Percentiles rank a stretch among this genome's conserved stretches.
Evolutionary conservation across 805 yeast genomes (phyloP).

Genomic region (Ogataea haglerorum): DNA sequence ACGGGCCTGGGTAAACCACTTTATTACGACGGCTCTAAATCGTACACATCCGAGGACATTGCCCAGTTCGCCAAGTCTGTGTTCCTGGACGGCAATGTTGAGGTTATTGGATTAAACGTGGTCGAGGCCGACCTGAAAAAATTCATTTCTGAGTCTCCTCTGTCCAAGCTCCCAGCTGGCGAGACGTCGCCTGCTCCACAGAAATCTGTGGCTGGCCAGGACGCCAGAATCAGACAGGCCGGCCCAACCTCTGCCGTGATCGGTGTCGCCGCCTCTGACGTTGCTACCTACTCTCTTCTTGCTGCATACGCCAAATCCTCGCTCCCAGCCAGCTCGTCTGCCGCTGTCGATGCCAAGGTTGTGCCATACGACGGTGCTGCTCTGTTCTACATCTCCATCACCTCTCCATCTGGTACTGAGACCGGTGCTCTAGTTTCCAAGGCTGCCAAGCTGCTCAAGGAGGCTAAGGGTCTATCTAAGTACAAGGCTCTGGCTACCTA

Average conservation of each 20-base stretch:
- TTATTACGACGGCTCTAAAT: conserved; percentile 61
- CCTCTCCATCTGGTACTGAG: conserved; percentile 54
- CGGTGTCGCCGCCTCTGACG: conserved; percentile 75
- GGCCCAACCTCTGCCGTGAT: conserved; percentile 73
- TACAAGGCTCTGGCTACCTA: conserved; percentile 55
- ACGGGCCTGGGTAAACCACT: conserved; percentile 83
- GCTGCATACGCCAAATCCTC: conserved; percentile 61
- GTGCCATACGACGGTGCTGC: conserved; percentile 74
- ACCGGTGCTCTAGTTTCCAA: conserved; percentile 61
- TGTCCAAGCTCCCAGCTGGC: conserved; percentile 63
- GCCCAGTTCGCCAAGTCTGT: conserved; percentile 61
- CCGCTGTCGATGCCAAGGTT: conserved; percentile 48
- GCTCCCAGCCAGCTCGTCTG: conserved; percentile 48
- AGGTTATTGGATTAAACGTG: conserved; percentile 72
- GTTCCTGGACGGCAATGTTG: conserved; percentile 68
- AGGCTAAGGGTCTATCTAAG: conserved; percentile 53
- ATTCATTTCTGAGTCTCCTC: conserved; percentile 64
- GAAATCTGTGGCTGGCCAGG: conserved; percentile 58
- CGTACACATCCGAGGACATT: conserved; percentile 62
- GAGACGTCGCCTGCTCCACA: conserved; percentile 38
- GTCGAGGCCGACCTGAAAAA: conserved; percentile 62
- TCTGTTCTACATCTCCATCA: conserved; percentile 67
- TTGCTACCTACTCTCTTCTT: conserved; percentile 66
- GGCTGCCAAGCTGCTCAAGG: conserved; percentile 50
- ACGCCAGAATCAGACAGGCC: conserved; percentile 59